phyloP scores from a whole-genome alignment of 2,329 filamentous ascomycete species.

The Fusarium longipes region DNA sequence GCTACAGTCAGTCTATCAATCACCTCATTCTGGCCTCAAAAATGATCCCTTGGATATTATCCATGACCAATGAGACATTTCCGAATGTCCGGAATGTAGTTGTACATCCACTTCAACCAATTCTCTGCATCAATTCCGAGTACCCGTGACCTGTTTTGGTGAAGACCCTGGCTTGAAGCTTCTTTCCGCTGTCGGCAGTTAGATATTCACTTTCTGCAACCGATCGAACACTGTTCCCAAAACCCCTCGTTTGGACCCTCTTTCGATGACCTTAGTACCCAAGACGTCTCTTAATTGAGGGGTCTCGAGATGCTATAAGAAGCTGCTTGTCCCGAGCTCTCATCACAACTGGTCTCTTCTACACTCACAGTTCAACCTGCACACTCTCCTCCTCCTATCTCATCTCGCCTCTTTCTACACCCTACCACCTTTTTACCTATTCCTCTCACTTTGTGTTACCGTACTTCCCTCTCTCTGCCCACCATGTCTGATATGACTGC shows the following conservation, averaged over 20 bases:
- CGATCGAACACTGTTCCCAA: not conserved
- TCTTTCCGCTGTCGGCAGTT: constrained; percentile 23
- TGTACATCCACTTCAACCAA: not conserved
- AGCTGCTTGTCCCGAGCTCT: constrained; percentile 16
- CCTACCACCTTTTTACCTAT: constrained; percentile 1
- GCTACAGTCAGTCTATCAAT: not conserved
- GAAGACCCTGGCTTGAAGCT: constrained; percentile 11
- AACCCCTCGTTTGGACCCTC: not conserved
- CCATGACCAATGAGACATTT: constrained; percentile 8
- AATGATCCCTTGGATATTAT: not conserved
- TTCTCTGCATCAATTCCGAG: rapidly evolving
- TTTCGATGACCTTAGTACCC: not conserved
- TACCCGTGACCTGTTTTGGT: constrained; percentile 15
- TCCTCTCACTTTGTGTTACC: constrained; percentile 1
- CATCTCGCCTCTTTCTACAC: not conserved
- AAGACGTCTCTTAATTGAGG: not conserved
- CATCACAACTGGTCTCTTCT: not conserved
- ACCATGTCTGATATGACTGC: constrained; percentile 78
- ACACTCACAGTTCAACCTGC: constrained; percentile 7
- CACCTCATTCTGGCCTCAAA: constrained; percentile 26
- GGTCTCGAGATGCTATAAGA: constrained; percentile 22
- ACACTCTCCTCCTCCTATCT: constrained; percentile 10
- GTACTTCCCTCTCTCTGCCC: constrained; percentile 1
- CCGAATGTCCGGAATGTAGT: not conserved
- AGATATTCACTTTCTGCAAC: constrained; percentile 1